phyloP scores from a whole-genome alignment of 331 rosid genomes.

The Rhamnella rubrinervis region DNA sequence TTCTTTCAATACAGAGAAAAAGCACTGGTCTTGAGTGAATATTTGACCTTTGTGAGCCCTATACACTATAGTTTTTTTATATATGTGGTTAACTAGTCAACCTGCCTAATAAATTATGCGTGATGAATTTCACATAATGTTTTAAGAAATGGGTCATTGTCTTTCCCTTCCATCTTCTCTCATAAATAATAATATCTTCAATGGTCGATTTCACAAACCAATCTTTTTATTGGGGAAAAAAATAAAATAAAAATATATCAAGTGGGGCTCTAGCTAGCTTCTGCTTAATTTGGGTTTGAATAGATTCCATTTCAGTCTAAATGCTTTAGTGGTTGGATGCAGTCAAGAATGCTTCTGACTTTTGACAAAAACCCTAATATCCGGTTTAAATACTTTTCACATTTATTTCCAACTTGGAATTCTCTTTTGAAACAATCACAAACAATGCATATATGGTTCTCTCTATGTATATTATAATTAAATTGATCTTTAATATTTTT shows the following conservation, averaged over 20 bases:
- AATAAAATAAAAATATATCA: background rate
- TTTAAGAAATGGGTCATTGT: background rate
- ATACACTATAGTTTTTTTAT: too few relatives aligned
- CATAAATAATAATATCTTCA: slow-evolving; percentile 11
- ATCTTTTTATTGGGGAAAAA: background rate
- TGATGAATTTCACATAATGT: slow-evolving; percentile 2
- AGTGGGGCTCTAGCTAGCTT: slow-evolving; percentile 9
- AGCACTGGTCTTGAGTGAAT: slow-evolving; percentile 10
- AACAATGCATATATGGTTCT: too few relatives aligned
- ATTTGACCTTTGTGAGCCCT: slow-evolving; percentile 19
- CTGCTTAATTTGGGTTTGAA: background rate
- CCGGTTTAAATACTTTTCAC: slow-evolving; percentile 22
- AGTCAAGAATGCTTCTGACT: slow-evolving; percentile 33
- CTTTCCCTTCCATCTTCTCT: slow-evolving; percentile 15
- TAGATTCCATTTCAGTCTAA: slow-evolving; percentile 33
- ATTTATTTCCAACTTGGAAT: background rate
- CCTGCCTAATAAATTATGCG: slow-evolving; percentile 6
- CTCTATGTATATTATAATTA: too few relatives aligned
- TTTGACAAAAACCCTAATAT: background rate
- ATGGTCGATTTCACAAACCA: slow-evolving; percentile 16
- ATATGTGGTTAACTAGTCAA: slow-evolving; percentile 5
- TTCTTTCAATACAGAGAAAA: slow-evolving; percentile 2
- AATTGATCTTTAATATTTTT: too few relatives aligned
- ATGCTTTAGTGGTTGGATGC: slow-evolving; percentile 41
- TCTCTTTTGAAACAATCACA: too few relatives aligned